These are phyloP conservation scores for Boehmeria nivea DNA, from an alignment of 306 rosid species.

Conservation along the genomic window DNA sequence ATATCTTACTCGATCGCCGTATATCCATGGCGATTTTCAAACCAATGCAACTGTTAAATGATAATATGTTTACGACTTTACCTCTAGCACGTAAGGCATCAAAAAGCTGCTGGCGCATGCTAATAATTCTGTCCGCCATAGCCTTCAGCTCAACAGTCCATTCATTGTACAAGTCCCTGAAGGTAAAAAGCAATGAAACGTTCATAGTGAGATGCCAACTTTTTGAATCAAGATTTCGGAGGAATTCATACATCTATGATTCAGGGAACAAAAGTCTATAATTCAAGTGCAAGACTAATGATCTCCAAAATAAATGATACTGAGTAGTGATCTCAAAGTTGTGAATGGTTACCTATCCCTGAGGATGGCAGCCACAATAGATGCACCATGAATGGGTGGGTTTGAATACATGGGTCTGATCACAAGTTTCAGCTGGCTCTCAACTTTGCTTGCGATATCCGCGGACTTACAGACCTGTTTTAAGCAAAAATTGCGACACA, in stretches of 20 bases:
- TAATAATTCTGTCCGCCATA: constrained; percentile 97
- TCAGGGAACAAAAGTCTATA: no score
- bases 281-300: background rate
- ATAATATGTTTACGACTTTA: constrained; percentile 35
- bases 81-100: constrained; percentile 77
- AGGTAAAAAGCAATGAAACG: background rate
- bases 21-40: background rate
- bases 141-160: constrained; percentile 96
- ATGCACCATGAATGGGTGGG: constrained; percentile 98
- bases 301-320: background rate
- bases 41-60: no score
- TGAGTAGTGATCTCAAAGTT: constrained; percentile 1
- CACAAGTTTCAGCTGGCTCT: constrained; percentile 96
- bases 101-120: constrained; percentile 88
- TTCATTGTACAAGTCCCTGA: constrained; percentile 71
- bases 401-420: constrained; percentile 96
- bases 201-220: no score
- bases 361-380: constrained; percentile 88
- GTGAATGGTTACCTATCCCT: constrained; percentile 61
- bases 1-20: background rate
- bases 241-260: no score
- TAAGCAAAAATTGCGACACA: constrained; percentile 8
- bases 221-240: no score
- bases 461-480: constrained; percentile 74
- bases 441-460: constrained; percentile 79